Evolutionary conservation across 2,329 filamentous ascomycete species (phyloP).

Genomic region (Scytalidium lignicola): DNA sequence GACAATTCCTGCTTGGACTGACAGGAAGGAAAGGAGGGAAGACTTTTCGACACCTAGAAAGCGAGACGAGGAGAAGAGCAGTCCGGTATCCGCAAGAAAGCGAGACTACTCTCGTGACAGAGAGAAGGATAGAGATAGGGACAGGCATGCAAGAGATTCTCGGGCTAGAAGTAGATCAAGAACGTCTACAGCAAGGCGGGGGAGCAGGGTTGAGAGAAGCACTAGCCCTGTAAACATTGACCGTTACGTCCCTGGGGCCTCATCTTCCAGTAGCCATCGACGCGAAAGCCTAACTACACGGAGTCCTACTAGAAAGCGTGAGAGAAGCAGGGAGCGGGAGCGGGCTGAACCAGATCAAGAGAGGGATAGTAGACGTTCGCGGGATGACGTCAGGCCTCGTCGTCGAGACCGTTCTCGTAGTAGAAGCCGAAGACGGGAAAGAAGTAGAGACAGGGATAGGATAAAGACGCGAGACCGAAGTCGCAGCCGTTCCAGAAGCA

Average conservation of each 20-base stretch:
- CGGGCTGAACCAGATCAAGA: constrained; percentile 13
- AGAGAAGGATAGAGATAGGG: constrained; percentile 23
- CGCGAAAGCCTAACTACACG: constrained; percentile 16
- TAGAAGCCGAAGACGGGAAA: constrained; percentile 5
- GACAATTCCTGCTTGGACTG: constrained; percentile 41
- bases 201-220: constrained; percentile 24
- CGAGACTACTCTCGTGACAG: constrained; percentile 26
- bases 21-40: constrained; percentile 10
- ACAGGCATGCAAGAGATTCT: constrained; percentile 20
- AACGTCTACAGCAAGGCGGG: constrained; percentile 14
- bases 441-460: constrained; percentile 11
- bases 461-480: constrained; percentile 9
- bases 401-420: constrained; percentile 10
- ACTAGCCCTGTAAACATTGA: constrained; percentile 28
- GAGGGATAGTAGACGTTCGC: constrained; percentile 6
- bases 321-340: constrained; percentile 20
- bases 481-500: constrained; percentile 9
- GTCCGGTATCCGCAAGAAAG: constrained; percentile 19
- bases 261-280: constrained; percentile 13
- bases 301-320: constrained; percentile 17
- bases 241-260: constrained; percentile 26
- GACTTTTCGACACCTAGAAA: constrained; percentile 10
- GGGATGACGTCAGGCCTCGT: constrained; percentile 12
- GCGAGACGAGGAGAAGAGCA: constrained; percentile 14
- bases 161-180: constrained; percentile 26